Evolutionary conservation across 2,329 filamentous ascomycete species (phyloP).

Genomic region (Teratosphaeria zuluensis): DNA sequence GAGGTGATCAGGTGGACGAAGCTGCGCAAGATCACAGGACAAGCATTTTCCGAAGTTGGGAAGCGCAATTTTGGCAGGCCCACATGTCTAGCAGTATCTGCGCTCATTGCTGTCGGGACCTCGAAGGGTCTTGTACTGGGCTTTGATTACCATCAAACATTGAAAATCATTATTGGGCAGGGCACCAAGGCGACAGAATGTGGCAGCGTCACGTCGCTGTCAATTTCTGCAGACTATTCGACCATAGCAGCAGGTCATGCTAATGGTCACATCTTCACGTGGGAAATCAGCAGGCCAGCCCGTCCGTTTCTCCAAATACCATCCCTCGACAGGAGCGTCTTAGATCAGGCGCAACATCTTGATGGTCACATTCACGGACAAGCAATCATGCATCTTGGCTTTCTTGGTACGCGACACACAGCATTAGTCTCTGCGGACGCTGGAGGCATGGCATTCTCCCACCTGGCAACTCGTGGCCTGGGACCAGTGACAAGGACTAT

Average conservation of each 20-base stretch:
- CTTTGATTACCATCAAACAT: constrained; percentile 93
- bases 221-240: constrained; percentile 86
- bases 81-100: constrained; percentile 80
- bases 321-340: constrained; percentile 54
- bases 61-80: constrained; percentile 87
- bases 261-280: constrained; percentile 88
- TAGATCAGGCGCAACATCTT: constrained; percentile 53
- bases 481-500: constrained; percentile 77
- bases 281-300: constrained; percentile 77
- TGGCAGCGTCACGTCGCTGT: constrained; percentile 75
- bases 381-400: constrained; percentile 82
- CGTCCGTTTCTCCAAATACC: constrained; percentile 82
- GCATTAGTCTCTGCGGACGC: constrained; percentile 93
- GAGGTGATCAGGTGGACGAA: constrained; percentile 96
- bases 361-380: constrained; percentile 77
- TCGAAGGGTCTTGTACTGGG: constrained; percentile 89
- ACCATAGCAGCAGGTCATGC: constrained; percentile 85
- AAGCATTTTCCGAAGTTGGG: constrained; percentile 86
- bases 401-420: constrained; percentile 85
- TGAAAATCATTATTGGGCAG: constrained; percentile 87
- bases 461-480: constrained; percentile 83
- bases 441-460: constrained; percentile 94
- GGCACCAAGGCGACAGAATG: constrained; percentile 92
- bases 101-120: constrained; percentile 81
- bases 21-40: constrained; percentile 75